These are phyloP conservation scores for Gastrodia elata DNA, from an alignment of 106 monocot genomes.

Conservation along the genomic window DNA sequence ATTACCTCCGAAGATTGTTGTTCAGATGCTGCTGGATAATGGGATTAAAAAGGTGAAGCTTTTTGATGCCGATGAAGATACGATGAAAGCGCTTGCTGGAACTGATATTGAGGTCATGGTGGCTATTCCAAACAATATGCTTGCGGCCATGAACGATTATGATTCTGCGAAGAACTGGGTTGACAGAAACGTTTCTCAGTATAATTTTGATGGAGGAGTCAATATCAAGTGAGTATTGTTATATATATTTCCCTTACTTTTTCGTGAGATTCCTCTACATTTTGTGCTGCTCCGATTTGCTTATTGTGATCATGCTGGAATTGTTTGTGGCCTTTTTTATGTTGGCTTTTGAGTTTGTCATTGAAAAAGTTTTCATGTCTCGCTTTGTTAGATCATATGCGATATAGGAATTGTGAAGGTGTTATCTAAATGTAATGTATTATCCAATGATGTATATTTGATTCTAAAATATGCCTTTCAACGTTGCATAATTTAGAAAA, in stretches of 20 bases:
- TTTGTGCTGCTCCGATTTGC: neutral
- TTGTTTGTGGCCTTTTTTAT: neutral
- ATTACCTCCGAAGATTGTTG: constrained; percentile 39
- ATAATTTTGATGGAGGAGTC: constrained; percentile 41
- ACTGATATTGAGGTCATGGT: constrained; percentile 39
- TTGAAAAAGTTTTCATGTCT: neutral
- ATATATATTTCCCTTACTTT: neutral
- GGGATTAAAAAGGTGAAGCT: constrained; percentile 54
- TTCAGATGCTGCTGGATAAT: constrained; percentile 45
- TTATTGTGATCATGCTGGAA: neutral
- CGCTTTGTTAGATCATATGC: neutral
- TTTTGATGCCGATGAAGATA: constrained; percentile 27
- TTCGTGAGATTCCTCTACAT: neutral
- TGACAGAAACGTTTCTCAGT: constrained; percentile 23
- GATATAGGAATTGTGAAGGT: too few species aligned
- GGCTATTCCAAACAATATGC: constrained; percentile 41
- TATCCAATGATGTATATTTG: too few species aligned
- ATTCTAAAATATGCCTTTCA: too few species aligned
- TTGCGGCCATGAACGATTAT: constrained; percentile 28
- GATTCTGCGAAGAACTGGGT: constrained; percentile 38
- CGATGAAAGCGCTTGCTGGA: constrained; percentile 31
- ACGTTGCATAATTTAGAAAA: too few species aligned
- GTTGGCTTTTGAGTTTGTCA: too few species aligned
- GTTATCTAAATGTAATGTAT: too few species aligned
- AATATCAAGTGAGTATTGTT: constrained; percentile 29